These are phyloP conservation scores for Eucalyptus melliodora DNA, from an alignment of 345 rosid species.

Conservation along the genomic window DNA sequence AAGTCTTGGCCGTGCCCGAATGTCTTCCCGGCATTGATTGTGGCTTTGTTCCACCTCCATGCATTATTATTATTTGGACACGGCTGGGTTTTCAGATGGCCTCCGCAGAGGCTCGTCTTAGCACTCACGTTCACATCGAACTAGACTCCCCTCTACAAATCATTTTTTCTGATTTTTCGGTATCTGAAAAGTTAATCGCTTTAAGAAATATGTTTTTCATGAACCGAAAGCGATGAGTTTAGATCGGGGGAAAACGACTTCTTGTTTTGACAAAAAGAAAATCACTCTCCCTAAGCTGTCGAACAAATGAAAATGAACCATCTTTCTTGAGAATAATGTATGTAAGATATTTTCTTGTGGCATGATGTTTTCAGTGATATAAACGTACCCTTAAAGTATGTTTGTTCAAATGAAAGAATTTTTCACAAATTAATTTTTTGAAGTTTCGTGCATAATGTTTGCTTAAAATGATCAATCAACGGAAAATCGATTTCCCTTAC, in stretches of 20 bases:
- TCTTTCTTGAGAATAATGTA: too few species aligned
- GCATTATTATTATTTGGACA: neutral
- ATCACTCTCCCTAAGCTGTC: too few species aligned
- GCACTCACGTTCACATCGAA: neutral
- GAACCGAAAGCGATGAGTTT: too few species aligned
- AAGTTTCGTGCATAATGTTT: accelerated
- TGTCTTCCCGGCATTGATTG: neutral
- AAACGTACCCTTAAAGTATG: neutral
- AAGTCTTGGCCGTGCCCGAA: neutral
- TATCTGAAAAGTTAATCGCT: too few species aligned
- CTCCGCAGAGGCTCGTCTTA: neutral
- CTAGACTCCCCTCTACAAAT: too few species aligned
- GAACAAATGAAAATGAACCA: too few species aligned
- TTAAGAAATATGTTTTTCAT: too few species aligned
- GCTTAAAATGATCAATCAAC: neutral
- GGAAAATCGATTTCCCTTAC: neutral
- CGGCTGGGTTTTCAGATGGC: neutral
- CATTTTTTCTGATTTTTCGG: too few species aligned
- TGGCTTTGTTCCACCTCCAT: neutral
- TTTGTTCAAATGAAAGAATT: neutral
- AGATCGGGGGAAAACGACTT: too few species aligned
- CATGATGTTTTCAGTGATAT: too few species aligned
- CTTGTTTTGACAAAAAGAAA: too few species aligned
- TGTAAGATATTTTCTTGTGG: too few species aligned
- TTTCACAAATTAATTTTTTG: neutral